Evolutionary conservation across 305 asterid species (phyloP), one percentile per base, ranked within the genome.

Genomic region (Petunia hybrid): DNA sequence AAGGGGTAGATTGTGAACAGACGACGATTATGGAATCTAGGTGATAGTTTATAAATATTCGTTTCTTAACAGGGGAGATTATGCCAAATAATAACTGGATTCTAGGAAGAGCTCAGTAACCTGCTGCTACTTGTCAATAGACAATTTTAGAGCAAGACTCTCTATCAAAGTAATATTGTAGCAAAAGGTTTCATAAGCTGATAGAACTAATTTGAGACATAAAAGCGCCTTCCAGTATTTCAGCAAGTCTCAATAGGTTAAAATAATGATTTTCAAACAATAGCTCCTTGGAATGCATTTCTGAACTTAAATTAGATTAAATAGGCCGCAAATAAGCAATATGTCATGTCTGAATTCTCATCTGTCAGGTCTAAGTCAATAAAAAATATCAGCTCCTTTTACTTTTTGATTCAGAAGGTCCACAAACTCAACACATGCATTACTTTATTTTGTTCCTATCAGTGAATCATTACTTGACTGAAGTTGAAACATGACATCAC

Each of bases 401-500:
- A 73, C 45, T 48, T 48, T 35, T 62, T 35, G 51, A 68, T n/a
- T 41, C 1, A 6, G 78, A 35, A 35, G 78, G 42, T 46, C 78
- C 42, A 35, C 36, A 0, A 71, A 48, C 59, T 71, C 77, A 6
- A 71, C 4, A 0, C 35, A 51, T 0, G 63, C 3, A 48, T 51
- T 45, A 73, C 78, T 35, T 48, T 35, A 51, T 12, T 71, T 43
- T 38, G 41, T 48, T 51, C 62, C 62, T 35, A 22, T 38, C 78
- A 0, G 62, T 35, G 63, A 73, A 57, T 73, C 35, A 73, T 51
- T 51, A 73, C 78, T 35, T 62, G 35, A 51, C 62, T 48, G 46
- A 73, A 73, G 78, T 62, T 73, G 2, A 48, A 73, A 71, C 77
- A 71, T 71, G 43, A 42, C 61, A 71, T 48, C 61, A 31, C 43